These are phyloP conservation scores for Apiospora sp. DNA, from an alignment of 2,329 filamentous ascomycete species.

Conservation along the genomic window DNA sequence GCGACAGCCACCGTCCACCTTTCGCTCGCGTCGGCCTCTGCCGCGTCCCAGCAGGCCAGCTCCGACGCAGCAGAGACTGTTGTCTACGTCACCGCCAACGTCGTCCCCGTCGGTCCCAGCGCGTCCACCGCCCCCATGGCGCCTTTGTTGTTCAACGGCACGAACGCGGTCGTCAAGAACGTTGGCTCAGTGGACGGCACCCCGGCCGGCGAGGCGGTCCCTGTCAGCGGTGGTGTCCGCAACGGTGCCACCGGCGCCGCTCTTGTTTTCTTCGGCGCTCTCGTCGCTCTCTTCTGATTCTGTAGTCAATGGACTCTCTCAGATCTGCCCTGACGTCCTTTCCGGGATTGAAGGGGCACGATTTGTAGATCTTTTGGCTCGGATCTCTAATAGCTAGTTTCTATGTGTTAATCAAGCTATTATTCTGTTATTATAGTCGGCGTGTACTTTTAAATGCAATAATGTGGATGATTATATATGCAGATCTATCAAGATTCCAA, in stretches of 20 bases:
- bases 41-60: background rate
- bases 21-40: background rate
- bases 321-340: background rate
- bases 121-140: background rate
- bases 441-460: background rate
- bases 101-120: constrained; percentile 16
- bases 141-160: background rate
- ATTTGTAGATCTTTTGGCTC: background rate
- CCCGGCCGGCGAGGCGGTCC: background rate
- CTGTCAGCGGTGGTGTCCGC: constrained; percentile 3
- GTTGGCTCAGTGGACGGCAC: constrained; percentile 16
- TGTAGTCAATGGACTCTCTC: background rate
- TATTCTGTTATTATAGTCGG: background rate
- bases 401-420: background rate
- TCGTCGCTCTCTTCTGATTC: background rate
- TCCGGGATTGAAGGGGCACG: background rate
- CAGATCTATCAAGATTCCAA: background rate
- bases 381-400: background rate
- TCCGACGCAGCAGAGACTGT: background rate
- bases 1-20: background rate
- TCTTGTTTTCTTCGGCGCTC: background rate
- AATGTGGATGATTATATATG: background rate
- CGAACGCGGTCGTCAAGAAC: too few species aligned
- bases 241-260: background rate
- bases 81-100: constrained; percentile 20